A percentile compares a stretch with the other conserved stretches of the same genome.
phyloP scores from a whole-genome alignment of 768 basidiomycete species.

The Filobasidium floriforme region DNA sequence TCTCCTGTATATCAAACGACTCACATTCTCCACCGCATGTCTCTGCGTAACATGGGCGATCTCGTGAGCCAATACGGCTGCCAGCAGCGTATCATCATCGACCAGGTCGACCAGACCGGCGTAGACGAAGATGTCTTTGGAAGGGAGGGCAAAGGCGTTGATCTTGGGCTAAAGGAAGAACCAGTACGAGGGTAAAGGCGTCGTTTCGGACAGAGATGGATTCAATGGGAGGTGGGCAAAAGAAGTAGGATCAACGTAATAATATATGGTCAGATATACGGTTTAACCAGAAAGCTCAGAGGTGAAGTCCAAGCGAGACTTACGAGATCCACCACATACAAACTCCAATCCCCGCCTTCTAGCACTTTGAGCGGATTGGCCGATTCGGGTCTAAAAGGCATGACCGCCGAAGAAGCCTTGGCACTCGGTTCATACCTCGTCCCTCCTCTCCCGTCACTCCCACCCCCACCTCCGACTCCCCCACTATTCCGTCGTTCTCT shows the following conservation, averaged over 20 bases:
- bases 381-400: constrained; percentile 46
- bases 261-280: too few species aligned
- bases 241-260: too few species aligned
- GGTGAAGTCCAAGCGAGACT: constrained; percentile 17
- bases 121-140: constrained; percentile 49
- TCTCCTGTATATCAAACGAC: constrained; percentile 20
- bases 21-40: constrained; percentile 50
- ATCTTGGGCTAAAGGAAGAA: constrained; percentile 43
- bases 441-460: background rate
- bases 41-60: constrained; percentile 47
- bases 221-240: too few species aligned
- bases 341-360: constrained; percentile 45
- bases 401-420: constrained; percentile 34
- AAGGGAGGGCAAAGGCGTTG: constrained; percentile 48
- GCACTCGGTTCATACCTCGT: constrained; percentile 30
- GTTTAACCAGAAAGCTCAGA: background rate
- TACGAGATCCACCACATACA: constrained; percentile 48
- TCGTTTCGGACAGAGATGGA: too few species aligned
- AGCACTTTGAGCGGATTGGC: constrained; percentile 48
- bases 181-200: background rate
- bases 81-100: constrained; percentile 48
- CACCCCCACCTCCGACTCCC: too few species aligned
- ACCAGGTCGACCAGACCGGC: constrained; percentile 48
- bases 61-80: constrained; percentile 49
- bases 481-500: constrained; percentile 21